Evolutionary conservation across 2,329 filamentous ascomycete genomes (phyloP), one percentile per base, ranked within the genome.

Genomic region (Aspergillus bombycis): DNA sequence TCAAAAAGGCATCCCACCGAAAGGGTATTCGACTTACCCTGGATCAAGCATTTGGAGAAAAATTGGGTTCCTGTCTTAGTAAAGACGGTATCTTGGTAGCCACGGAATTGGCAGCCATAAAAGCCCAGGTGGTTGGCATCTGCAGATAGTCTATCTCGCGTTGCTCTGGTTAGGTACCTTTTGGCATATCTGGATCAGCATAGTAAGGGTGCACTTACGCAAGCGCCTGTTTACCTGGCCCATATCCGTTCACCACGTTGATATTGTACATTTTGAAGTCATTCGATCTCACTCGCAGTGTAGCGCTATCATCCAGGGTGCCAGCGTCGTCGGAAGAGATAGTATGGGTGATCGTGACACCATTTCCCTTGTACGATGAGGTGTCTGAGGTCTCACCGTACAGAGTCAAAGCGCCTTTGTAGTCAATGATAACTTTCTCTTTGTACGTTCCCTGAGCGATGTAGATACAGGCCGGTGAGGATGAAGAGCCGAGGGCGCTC

Each of bases 51-150:
- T 46, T 77, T 74, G 16, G 68, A 71, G 60, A 76, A 77, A 54
- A 75, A 77, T 38, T 78, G 76, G 3, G 67, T 70, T 16, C 75
- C 75, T 3, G 69, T 57, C 54, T 77, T 76, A 12, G 72, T 75
- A 19, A 75, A 76, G 6, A 78, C 66, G 0, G 76, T 78, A 43
- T 78, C 76, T 46, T 78, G 76, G 57, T 77, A 77, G 2, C 76
- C 72, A 5, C 64, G 62, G 58, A 77, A 77, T 21, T 71, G 68
- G 56, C 75, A 77, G 4, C 71, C 76, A 28, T 78, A 78, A 61
- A 77, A 78, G 11, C 72, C 73, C 12, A 76, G 72, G n/a, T 70
- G 61, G 43, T 75, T 61, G 7, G 72, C 75, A 46, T 74, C 74
- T 7, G 66, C 74, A 7, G 71, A 68, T 1, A 73, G 62, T 19